These are phyloP conservation scores for Ceratopteris richardii DNA, from an alignment of 75 land plant genomes.

Conservation along the genomic window DNA sequence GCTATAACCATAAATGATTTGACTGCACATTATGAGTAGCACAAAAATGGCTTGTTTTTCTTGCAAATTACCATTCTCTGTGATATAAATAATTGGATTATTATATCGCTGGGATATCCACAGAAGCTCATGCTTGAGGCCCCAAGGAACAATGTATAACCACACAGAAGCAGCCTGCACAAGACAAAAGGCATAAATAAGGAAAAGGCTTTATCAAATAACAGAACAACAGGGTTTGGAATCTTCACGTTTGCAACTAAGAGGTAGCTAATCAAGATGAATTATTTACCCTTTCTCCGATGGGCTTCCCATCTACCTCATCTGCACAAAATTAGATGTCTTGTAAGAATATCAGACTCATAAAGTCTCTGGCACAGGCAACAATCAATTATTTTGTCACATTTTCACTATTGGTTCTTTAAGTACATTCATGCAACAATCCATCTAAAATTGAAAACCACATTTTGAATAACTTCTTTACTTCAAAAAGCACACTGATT, in stretches of 20 bases:
- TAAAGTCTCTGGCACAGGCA: not conserved
- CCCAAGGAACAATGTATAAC: conserved; percentile 61
- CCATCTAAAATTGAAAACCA: too few relatives aligned
- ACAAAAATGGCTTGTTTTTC: too few relatives aligned
- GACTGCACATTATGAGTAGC: too few relatives aligned
- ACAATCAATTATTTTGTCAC: too few relatives aligned
- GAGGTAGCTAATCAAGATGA: too few relatives aligned
- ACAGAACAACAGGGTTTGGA: not conserved
- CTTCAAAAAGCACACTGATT: too few relatives aligned
- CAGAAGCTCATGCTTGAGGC: conserved; percentile 33
- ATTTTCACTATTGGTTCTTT: too few relatives aligned
- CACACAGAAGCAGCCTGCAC: conserved; percentile 54
- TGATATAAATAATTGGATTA: conserved; percentile 49
- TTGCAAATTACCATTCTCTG: conserved; percentile 65
- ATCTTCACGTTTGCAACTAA: not conserved
- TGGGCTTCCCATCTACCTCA: conserved; percentile 36
- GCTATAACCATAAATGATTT: too few relatives aligned
- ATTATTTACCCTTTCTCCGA: conserved; percentile 50
- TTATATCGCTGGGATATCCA: conserved; percentile 43
- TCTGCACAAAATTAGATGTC: conserved; percentile 25
- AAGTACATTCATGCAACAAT: too few relatives aligned
- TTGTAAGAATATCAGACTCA: not conserved
- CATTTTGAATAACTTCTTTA: too few relatives aligned
- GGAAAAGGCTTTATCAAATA: not conserved
- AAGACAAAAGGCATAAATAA: not conserved